phyloP scores from a whole-genome alignment of 345 rosid genomes.

The Hibiscus tridactylites region DNA sequence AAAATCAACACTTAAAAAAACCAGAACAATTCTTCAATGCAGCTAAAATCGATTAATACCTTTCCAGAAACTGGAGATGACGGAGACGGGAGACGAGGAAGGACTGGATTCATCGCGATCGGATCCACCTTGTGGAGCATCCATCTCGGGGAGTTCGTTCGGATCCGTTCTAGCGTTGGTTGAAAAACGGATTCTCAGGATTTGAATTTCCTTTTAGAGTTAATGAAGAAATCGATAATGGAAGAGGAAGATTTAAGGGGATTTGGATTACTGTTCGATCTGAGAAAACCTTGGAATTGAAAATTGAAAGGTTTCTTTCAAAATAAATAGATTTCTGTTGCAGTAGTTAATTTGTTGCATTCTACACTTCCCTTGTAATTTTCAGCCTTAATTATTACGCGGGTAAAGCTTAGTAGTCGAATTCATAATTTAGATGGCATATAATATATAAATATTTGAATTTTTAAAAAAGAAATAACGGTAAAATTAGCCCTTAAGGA shows the following conservation, averaged over 20 bases:
- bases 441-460: background rate
- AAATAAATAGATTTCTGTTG: conserved; percentile 1
- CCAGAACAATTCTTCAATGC: background rate
- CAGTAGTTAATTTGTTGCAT: background rate
- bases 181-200: background rate
- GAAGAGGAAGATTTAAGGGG: background rate
- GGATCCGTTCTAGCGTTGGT: conserved; percentile 19
- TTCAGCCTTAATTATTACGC: background rate
- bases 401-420: background rate
- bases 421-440: background rate
- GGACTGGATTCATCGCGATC: conserved; percentile 58
- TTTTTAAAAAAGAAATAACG: no score
- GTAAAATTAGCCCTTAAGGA: no score
- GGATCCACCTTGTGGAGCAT: conserved; percentile 57
- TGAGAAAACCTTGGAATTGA: background rate
- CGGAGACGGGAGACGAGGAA: conserved; percentile 61
- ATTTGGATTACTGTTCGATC: background rate
- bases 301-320: background rate
- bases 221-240: background rate
- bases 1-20: background rate
- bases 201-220: background rate
- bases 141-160: conserved; percentile 39
- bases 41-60: conserved; percentile 28
- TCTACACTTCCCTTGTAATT: background rate
- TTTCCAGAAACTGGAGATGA: conserved; percentile 85